Conservation (phyloP, 2,329 filamentous ascomycete genomes). For the Alternaria solani region DNA sequence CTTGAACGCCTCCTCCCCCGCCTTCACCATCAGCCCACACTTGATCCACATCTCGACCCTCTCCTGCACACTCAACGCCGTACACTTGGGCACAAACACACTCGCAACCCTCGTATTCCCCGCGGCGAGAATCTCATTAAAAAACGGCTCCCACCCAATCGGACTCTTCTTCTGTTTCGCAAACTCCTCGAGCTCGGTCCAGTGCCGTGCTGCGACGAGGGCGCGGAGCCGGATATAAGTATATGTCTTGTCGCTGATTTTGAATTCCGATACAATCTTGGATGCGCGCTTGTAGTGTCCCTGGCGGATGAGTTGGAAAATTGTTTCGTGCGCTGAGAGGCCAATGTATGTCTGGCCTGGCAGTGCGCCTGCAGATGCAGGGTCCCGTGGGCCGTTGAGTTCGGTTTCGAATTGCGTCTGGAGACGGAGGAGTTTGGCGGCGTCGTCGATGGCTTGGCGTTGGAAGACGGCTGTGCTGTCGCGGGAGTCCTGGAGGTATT, state of each 20-base stretch:
- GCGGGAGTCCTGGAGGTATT: conserved; percentile 83
- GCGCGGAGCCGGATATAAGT: conserved; percentile 90
- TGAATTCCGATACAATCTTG: conserved; percentile 91
- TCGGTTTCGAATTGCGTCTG: conserved; percentile 90
- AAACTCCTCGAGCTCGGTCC: conserved; percentile 90
- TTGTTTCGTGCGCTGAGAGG: conserved; percentile 87
- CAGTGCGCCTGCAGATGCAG: conserved; percentile 40
- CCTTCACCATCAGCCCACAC: conserved; percentile 87
- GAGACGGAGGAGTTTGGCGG: conserved; percentile 78
- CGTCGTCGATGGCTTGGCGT: conserved; percentile 78
- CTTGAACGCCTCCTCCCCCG: conserved; percentile 89
- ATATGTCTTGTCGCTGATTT: conserved; percentile 85
- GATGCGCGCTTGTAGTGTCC: conserved; percentile 85
- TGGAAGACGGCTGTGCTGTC: conserved; percentile 76
- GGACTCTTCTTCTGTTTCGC: conserved; percentile 80
- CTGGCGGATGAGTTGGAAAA: conserved; percentile 84
- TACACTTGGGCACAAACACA: conserved; percentile 87
- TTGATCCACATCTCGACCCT: conserved; percentile 94
- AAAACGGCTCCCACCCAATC: conserved; percentile 98
- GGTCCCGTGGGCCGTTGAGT: conserved; percentile 63
- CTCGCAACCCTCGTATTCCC: conserved; percentile 89
- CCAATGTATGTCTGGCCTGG: conserved; percentile 71
- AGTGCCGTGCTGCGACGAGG: conserved; percentile 87
- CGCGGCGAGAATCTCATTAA: conserved; percentile 84
- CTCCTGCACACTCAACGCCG: conserved; percentile 70